Percentiles rank a stretch among this genome's conserved stretches.
Evolutionary conservation across 1,284 basidiomycete species (phyloP).

Genomic region (Ustilago vetiveriae): DNA sequence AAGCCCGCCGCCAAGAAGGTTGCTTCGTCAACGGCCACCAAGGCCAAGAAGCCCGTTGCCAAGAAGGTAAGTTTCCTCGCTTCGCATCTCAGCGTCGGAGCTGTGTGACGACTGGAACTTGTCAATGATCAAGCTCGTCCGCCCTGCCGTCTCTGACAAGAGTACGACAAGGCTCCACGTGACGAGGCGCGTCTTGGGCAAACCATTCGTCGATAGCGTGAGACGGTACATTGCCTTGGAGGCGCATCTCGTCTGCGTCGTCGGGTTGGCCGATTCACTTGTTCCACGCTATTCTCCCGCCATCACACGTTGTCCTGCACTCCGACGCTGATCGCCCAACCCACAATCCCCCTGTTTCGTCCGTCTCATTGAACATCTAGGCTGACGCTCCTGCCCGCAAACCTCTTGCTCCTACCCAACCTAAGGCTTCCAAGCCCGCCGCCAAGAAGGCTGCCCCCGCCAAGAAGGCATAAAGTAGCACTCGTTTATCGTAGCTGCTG

Average conservation of each 20-base stretch:
- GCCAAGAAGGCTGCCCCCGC: slow-evolving; percentile 62
- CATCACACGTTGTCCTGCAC: slow-evolving; percentile 9
- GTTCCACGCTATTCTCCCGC: background rate
- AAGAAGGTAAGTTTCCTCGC: slow-evolving; percentile 53
- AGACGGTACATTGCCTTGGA: background rate
- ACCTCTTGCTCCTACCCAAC: slow-evolving; percentile 49
- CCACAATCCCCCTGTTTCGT: slow-evolving; percentile 11
- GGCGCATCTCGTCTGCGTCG: background rate
- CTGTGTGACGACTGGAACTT: slow-evolving; percentile 7
- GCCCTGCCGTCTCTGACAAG: background rate
- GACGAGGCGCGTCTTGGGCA: background rate
- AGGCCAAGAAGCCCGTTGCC: slow-evolving; percentile 63
- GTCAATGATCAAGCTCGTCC: background rate
- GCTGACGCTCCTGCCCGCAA: slow-evolving; percentile 49
- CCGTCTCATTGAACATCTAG: slow-evolving; percentile 29
- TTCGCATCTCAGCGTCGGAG: slow-evolving; percentile 7
- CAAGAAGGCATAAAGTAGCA: slow-evolving; percentile 50
- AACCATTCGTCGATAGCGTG: background rate
- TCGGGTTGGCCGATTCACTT: background rate
- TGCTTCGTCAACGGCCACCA: slow-evolving; percentile 52
- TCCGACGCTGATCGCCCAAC: slow-evolving; percentile 41
- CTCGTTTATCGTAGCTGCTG: background rate
- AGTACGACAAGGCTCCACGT: slow-evolving; percentile 1
- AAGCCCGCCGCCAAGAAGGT: slow-evolving; percentile 56
- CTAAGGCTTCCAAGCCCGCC: slow-evolving; percentile 61